Base-by-base conservation (phyloP, 371 early-diverging fungal species). In the Rhizomucor miehei region DNA sequence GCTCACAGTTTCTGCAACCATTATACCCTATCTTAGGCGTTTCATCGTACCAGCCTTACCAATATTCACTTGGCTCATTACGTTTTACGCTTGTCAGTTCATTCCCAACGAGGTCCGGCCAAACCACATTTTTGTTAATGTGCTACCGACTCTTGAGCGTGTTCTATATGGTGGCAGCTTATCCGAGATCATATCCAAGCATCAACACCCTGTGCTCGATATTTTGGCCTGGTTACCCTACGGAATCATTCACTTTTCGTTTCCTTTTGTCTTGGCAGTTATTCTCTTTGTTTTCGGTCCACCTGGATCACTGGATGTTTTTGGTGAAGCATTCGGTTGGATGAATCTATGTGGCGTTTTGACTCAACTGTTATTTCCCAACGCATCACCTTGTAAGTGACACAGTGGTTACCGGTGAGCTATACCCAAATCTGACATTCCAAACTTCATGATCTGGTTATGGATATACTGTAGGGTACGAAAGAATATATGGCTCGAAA, bases 381-480 rank as follows among this genome's bases (percentile, higher is more conserved):
- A 81, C 59, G 85, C 89, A 19, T 83, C 89, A 29, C 89, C 89
- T 57, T 89, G 89, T 86, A 82, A 83, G 81, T 79, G 51, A 49
- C 49, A 52, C 21, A 52, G 19, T 19, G 20, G 25, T 8, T 5
- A 3, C 3, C 29, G 3, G 29, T 4, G 24, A 24, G 6, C 5
- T 4, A 19, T 23, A 14, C 37, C 12, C 11, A 34, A 34, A 38
- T 11, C 11, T 19, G 20, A 8, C 3, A 29, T 29, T 29, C 43
- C 29, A 29, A 17, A 17, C 20, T n/a, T 56, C 23, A 17, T 40
- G 20, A 45, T 48, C 41, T 49, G 17, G 6, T 21, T 40, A 4
- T 16, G 9, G 16, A n/a, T 45, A 35, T 50, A 19, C 16, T 40
- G 13, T 44, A 85, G 86, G 86, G 86, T 86, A 86, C 54, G 84